Conservation (phyloP, 495 filamentous ascomycete genomes). For the Podospora australis region DNA sequence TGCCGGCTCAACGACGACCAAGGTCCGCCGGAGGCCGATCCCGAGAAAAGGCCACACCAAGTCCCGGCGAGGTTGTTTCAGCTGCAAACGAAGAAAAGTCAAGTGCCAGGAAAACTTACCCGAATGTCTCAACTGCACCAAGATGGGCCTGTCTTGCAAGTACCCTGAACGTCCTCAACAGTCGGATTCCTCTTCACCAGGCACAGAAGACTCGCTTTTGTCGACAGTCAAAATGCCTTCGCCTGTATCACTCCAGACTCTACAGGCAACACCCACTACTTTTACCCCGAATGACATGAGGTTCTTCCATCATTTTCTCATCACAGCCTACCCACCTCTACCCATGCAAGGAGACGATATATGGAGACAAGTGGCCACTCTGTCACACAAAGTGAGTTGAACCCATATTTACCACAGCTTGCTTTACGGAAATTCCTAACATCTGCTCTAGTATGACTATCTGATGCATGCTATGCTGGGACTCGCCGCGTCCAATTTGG, state of each 20-base stretch:
- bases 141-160: slow-evolving; percentile 43
- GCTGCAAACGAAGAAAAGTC: slow-evolving; percentile 52
- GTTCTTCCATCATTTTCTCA: slow-evolving; percentile 54
- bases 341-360: slow-evolving; percentile 43
- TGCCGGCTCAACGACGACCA: too few species aligned
- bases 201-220: background rate
- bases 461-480: slow-evolving; percentile 47
- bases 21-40: slow-evolving; percentile 23
- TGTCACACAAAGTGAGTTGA: slow-evolving; percentile 41
- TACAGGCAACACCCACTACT: slow-evolving; percentile 16
- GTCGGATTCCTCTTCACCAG: background rate
- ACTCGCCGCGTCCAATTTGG: slow-evolving; percentile 43
- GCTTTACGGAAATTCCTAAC: too few species aligned
- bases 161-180: slow-evolving; percentile 32
- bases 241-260: slow-evolving; percentile 8
- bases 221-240: background rate
- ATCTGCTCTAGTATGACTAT: slow-evolving; percentile 36
- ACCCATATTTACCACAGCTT: background rate
- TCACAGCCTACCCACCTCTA: slow-evolving; percentile 47
- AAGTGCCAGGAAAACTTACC: slow-evolving; percentile 51
- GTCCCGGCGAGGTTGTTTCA: slow-evolving; percentile 48
- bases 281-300: slow-evolving; percentile 44
- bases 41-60: slow-evolving; percentile 46
- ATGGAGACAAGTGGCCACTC: slow-evolving; percentile 44
- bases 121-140: slow-evolving; percentile 46